Conservation (phyloP, 768 basidiomycete genomes). For the Pleurotus giganteus region DNA sequence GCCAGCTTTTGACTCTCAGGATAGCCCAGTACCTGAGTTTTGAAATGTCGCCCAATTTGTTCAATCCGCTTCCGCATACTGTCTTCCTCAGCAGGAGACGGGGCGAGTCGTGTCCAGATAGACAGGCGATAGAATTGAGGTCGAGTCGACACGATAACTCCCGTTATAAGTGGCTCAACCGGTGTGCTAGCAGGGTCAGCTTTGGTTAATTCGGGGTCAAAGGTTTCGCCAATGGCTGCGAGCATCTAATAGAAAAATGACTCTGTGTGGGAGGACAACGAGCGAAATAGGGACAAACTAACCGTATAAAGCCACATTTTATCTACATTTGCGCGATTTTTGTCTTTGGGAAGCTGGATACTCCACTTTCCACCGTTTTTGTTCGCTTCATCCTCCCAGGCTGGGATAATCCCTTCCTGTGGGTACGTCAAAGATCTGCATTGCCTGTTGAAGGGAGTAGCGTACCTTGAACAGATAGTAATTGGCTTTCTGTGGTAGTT, state of each 20-base stretch:
- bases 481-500: conserved; percentile 93
- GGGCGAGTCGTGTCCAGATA: conserved; percentile 94
- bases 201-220: conserved; percentile 78
- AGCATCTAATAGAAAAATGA: conserved; percentile 73
- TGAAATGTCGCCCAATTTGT: conserved; percentile 87
- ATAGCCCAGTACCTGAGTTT: conserved; percentile 85
- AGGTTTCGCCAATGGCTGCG: conserved; percentile 98
- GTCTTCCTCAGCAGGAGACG: conserved; percentile 48
- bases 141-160: conserved; percentile 92
- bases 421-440: conserved; percentile 11
- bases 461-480: conserved; percentile 96
- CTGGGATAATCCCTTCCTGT: conserved; percentile 93
- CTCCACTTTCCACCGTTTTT: conserved; percentile 98
- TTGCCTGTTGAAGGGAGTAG: not conserved
- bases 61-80: conserved; percentile 77
- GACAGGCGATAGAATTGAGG: conserved; percentile 95
- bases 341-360: conserved; percentile 95
- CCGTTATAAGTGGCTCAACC: conserved; percentile 72
- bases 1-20: conserved; percentile 67
- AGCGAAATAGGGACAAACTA: conserved; percentile 19
- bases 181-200: conserved; percentile 37
- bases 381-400: conserved; percentile 97
- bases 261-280: conserved; percentile 1
- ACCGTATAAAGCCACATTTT: conserved; percentile 99
- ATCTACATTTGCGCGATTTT: conserved; percentile 81